phyloP scores from a whole-genome alignment of 768 basidiomycete genomes.

The Russula sp. region DNA sequence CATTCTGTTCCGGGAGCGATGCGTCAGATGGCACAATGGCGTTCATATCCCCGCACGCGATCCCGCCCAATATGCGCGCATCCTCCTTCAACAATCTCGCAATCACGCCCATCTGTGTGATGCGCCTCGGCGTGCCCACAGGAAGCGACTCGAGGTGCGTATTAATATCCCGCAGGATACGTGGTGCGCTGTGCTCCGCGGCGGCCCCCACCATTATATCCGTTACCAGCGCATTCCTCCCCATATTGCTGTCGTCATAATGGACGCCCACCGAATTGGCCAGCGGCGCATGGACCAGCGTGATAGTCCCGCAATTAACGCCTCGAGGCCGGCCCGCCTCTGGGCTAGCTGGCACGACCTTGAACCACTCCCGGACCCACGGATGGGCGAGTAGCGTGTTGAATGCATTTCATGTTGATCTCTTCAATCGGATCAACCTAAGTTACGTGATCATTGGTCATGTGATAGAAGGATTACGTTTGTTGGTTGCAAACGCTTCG shows the following conservation, averaged over 20 bases:
- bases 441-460: no score
- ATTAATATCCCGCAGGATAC: conserved; percentile 59
- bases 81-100: conserved; percentile 49
- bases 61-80: conserved; percentile 50
- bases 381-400: conserved; percentile 48
- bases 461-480: no score
- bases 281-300: conserved; percentile 58
- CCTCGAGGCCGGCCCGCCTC: conserved; percentile 51
- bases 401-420: conserved; percentile 48
- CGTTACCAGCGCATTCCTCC: conserved; percentile 55
- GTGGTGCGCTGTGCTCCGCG: conserved; percentile 35
- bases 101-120: conserved; percentile 54
- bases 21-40: conserved; percentile 50
- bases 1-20: conserved; percentile 43
- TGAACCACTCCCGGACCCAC: conserved; percentile 64
- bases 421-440: no score
- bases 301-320: conserved; percentile 62
- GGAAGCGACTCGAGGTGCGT: conserved; percentile 71
- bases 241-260: conserved; percentile 50
- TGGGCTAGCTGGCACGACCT: conserved; percentile 52
- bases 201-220: conserved; percentile 44
- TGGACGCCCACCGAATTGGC: conserved; percentile 49
- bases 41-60: conserved; percentile 75
- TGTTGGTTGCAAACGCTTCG: neutral
- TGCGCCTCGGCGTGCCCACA: conserved; percentile 39